These are phyloP conservation scores for Carex pumila DNA, from an alignment of 176 grass and related monocot genomes.

Conservation along the genomic window DNA sequence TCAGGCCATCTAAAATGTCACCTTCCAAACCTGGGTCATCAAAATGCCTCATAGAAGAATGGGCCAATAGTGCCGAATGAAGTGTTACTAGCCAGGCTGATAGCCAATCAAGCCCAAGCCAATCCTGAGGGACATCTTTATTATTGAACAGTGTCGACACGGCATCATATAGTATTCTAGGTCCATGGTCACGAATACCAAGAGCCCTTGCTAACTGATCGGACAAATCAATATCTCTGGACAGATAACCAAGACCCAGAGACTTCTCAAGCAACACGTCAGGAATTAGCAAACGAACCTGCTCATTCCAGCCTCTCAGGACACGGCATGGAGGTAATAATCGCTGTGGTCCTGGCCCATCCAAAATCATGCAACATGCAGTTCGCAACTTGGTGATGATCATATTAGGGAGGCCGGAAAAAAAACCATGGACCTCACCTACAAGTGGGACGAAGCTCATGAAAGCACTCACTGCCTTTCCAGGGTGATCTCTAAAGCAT, in stretches of 20 bases:
- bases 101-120: slow-evolving; percentile 74
- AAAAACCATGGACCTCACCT: slow-evolving; percentile 96
- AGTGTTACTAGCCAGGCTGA: slow-evolving; percentile 77
- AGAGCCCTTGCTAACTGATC: slow-evolving; percentile 74
- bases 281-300: slow-evolving; percentile 50
- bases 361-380: slow-evolving; percentile 81
- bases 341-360: slow-evolving; percentile 36
- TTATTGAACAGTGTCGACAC: slow-evolving; percentile 62
- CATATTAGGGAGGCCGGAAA: slow-evolving; percentile 71
- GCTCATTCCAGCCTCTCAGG: slow-evolving; percentile 73
- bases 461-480: slow-evolving; percentile 77
- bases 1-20: slow-evolving; percentile 52
- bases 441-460: slow-evolving; percentile 91
- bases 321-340: slow-evolving; percentile 73
- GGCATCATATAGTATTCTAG: slow-evolving; percentile 59
- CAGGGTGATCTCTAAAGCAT: slow-evolving; percentile 57
- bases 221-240: slow-evolving; percentile 63
- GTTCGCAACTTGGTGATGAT: slow-evolving; percentile 78
- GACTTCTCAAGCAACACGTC: slow-evolving; percentile 69
- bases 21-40: slow-evolving; percentile 35
- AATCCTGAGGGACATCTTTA: slow-evolving; percentile 46
- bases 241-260: slow-evolving; percentile 82
- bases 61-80: slow-evolving; percentile 37
- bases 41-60: slow-evolving; percentile 42
- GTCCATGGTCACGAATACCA: slow-evolving; percentile 73